Evolutionary conservation across 148 eudicot genomes (phyloP).

Genomic region (Chenopodium suecicum): DNA sequence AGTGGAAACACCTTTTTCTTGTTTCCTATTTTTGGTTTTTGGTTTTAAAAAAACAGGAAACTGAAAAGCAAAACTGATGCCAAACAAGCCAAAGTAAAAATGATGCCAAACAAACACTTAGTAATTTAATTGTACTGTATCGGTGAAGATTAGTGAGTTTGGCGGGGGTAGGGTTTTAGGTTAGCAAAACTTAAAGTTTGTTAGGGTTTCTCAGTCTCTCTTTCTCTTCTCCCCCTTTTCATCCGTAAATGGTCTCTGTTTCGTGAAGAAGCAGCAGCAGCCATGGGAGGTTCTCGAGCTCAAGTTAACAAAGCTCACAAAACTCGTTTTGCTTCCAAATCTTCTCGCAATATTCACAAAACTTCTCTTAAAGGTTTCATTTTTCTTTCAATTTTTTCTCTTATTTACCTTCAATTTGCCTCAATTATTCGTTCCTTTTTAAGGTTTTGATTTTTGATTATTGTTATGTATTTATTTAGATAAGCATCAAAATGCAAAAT

Average conservation of each 20-base stretch:
- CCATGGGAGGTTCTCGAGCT: slow-evolving; percentile 67
- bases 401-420: background rate
- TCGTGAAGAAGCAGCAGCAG: background rate
- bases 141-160: too few relatives aligned
- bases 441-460: background rate
- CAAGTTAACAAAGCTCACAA: slow-evolving; percentile 86
- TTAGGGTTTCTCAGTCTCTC: background rate
- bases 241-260: background rate
- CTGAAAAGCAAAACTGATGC: too few relatives aligned
- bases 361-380: slow-evolving; percentile 58
- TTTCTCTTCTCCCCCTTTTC: background rate
- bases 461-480: slow-evolving; percentile 35
- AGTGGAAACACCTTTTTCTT: too few relatives aligned
- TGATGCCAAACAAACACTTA: too few relatives aligned
- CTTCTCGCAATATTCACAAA: slow-evolving; percentile 79
- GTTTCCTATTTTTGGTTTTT: too few relatives aligned
- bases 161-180: background rate
- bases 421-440: background rate
- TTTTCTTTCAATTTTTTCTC: background rate
- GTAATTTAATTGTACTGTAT: too few relatives aligned
- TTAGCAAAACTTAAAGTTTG: too few relatives aligned
- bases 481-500: slow-evolving; percentile 55
- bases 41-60: too few relatives aligned
- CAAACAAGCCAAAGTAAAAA: too few relatives aligned
- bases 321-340: slow-evolving; percentile 84